Evolutionary conservation across 23 red algal genomes (phyloP).

Genomic region (Agarophyton chilense): DNA sequence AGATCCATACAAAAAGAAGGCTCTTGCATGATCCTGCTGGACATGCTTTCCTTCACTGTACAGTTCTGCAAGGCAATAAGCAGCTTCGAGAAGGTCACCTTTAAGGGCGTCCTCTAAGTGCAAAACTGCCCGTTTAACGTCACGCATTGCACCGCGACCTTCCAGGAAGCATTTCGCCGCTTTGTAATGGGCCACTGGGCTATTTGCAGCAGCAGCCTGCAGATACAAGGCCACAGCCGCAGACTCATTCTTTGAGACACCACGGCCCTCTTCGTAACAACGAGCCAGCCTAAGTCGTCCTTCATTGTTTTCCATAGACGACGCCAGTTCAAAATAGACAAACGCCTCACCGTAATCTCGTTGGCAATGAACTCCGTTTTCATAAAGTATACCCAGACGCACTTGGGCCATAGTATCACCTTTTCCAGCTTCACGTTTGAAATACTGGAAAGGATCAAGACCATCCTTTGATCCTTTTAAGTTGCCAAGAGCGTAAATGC

Average conservation of each 20-base stretch:
- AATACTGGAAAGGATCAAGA: constrained; percentile 36
- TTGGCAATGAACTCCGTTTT: constrained; percentile 22
- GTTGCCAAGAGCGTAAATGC: constrained; percentile 18
- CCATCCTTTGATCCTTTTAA: constrained; percentile 31
- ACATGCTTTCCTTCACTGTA: constrained; percentile 44
- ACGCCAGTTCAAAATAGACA: constrained; percentile 2
- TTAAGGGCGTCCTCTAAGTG: constrained; percentile 32
- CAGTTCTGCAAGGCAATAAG: constrained; percentile 1
- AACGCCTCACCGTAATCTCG: constrained; percentile 28
- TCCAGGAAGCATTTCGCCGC: constrained; percentile 27
- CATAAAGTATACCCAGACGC: constrained; percentile 35
- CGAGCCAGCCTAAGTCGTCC: constrained; percentile 17
- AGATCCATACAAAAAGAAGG: constrained; percentile 36
- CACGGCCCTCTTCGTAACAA: constrained; percentile 62
- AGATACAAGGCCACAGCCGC: constrained; percentile 39
- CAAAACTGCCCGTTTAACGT: constrained; percentile 13
- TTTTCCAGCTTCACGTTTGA: constrained; percentile 32
- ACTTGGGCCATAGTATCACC: constrained; percentile 48
- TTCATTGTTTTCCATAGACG: constrained; percentile 20
- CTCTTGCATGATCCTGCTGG: constrained; percentile 19
- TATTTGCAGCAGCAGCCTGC: constrained; percentile 27
- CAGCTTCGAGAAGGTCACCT: constrained; percentile 24
- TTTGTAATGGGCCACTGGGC: constrained; percentile 28
- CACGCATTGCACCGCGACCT: constrained; percentile 17
- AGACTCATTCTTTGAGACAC: constrained; percentile 31